Conservation (phyloP, 164 flowering plant genomes). For the Berberis vulgaris region DNA sequence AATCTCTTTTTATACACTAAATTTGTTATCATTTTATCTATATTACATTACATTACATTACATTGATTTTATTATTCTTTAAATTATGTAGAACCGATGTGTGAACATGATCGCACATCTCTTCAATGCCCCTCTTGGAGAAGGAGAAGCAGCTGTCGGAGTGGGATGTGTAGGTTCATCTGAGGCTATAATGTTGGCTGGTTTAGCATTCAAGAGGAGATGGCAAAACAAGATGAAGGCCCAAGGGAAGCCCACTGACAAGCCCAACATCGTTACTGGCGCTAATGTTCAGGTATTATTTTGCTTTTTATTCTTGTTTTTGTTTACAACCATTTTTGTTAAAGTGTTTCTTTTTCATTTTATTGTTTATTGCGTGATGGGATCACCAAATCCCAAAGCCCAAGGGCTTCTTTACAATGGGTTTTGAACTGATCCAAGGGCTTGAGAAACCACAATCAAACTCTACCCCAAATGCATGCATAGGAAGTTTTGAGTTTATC, state of each 20-base stretch:
- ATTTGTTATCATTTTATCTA: too few relatives aligned
- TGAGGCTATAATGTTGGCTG: conserved; percentile 31
- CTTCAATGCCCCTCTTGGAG: conserved; percentile 28
- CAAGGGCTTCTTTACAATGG: too few relatives aligned
- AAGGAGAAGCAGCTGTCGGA: conserved; percentile 23
- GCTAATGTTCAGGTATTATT: conserved; percentile 26
- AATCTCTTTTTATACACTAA: too few relatives aligned
- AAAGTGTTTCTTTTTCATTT: not conserved
- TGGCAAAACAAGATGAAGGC: conserved; percentile 27
- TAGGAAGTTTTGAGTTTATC: too few relatives aligned
- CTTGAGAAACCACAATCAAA: too few relatives aligned
- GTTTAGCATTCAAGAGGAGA: conserved; percentile 24
- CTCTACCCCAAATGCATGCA: too few relatives aligned
- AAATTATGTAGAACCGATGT: conserved; percentile 21
- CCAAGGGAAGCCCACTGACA: conserved; percentile 21
- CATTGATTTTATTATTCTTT: not conserved
- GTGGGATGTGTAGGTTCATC: conserved; percentile 31
- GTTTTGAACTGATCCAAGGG: too few relatives aligned
- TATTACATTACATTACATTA: not conserved
- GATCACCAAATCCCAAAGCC: too few relatives aligned
- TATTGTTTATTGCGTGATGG: too few relatives aligned
- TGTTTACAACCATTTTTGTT: not conserved
- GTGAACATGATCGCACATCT: conserved; percentile 32
- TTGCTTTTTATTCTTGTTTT: not conserved
- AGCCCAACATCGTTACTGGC: conserved; percentile 28